phyloP scores from a whole-genome alignment of 2,329 filamentous ascomycete genomes.

The Sphaerostilbella broomeana region DNA sequence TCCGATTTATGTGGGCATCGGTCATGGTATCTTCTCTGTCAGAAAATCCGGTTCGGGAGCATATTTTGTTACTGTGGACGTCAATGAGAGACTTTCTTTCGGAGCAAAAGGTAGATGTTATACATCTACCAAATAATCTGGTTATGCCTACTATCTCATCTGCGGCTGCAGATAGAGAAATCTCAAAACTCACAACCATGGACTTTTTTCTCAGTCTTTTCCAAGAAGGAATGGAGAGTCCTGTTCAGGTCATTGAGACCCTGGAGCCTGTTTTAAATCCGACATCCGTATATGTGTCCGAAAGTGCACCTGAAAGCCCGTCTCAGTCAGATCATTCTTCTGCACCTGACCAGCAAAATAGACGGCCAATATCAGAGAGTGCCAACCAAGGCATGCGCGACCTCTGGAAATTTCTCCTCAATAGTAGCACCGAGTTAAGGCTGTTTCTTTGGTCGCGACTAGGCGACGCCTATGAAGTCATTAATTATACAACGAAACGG shows the following conservation, averaged over 20 bases:
- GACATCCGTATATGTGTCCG: conserved; percentile 42
- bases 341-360: conserved; percentile 10
- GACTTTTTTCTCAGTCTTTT: conserved; percentile 93
- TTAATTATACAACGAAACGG: conserved; percentile 80
- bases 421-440: conserved; percentile 73
- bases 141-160: conserved; percentile 83
- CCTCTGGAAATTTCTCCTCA: conserved; percentile 77
- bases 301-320: conserved; percentile 6
- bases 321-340: conserved; percentile 15
- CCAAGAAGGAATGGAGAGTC: conserved; percentile 72
- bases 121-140: conserved; percentile 73
- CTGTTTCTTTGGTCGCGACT: conserved; percentile 86
- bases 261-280: conserved; percentile 88
- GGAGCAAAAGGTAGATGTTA: conserved; percentile 35
- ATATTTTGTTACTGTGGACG: conserved; percentile 52
- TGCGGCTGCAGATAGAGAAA: conserved; percentile 79
- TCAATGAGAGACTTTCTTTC: conserved; percentile 48
- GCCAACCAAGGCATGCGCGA: conserved; percentile 59
- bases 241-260: conserved; percentile 79
- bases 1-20: conserved; percentile 53
- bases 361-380: conserved; percentile 43
- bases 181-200: conserved; percentile 88
- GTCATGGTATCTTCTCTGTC: conserved; percentile 47
- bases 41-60: conserved; percentile 48
- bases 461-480: conserved; percentile 79